Base-by-base conservation (phyloP, 129 eudicot species). In the Calendula officinalis region DNA sequence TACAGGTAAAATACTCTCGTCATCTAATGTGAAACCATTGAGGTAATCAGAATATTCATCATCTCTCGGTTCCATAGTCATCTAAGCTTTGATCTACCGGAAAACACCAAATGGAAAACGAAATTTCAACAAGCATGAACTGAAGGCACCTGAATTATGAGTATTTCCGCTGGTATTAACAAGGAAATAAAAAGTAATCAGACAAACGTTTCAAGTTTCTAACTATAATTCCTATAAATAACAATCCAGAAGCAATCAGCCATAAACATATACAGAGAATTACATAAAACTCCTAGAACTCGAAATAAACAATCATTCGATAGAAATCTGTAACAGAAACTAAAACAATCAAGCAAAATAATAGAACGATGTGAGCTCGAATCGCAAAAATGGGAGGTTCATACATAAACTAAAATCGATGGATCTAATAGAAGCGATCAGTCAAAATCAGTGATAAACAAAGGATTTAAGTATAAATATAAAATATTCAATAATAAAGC, bases 41-140 rank as follows among this genome's bases (percentile, higher is more conserved):
- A 68, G 35, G 30, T 74, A 67, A 75, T 78, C 80, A 12, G 70
- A 40, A 43, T 59, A 68, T 53, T 68, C 84, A 59, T 44, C 76
- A 55, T 78, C 86, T 34, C 59, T 35, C 3, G 81, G 83, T 64
- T 84, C 97, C 95, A 89, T 86, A 49, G 74, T 55, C 58, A 81
- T 74, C 64, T 55, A 40, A 30, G 40, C 70, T 30, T 67, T 27
- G 3, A 71, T 53, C 66, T 61, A 55, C 57, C 30, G 16, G 27
- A 69, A 42, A 6, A 36, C 43, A 53, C 47, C 42, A 56, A 51
- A 62, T 14, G 11, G 8, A 64, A 50, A 37, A 37, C 49, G 4
- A 50, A 51, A 32, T 37, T 32, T 64, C 69, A 33, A 65, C 59
- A 37, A 65, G 36, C 47, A 65, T 7, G 58, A 35, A 22, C 2